Base-by-base conservation (phyloP, 768 basidiomycete genomes). In the Lactarius quietus region DNA sequence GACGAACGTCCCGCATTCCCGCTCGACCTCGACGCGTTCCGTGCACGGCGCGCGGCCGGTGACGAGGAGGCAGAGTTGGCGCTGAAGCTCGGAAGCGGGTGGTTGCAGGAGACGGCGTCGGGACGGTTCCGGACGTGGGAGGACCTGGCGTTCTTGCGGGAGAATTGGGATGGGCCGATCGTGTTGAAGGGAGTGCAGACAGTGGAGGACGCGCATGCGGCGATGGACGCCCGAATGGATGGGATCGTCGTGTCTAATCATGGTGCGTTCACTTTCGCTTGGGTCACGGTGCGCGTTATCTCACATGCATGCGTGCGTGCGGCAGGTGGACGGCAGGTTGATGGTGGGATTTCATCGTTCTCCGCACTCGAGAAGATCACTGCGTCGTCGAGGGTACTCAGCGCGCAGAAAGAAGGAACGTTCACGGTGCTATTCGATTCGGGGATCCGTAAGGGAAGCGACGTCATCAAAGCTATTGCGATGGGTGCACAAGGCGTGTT, bases 231-330 rank as follows among this genome's bases (percentile, higher is more conserved):
- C 23, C 84, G 88, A 1, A 79, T 85, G 17, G 83, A 92, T 62
- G 91, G 89, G 1, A 88, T 93, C 64, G 73, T 93, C 56, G 87
- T 93, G 18, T 91, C 89, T 12, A 94, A 92, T 71, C 91, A 93
- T 68, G 89, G 88, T 88, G 56, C 35, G 79, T 15, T 15, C 10
- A 3, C 57, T 7, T 3, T 51, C 5, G 18, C 12, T 3, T 31
- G 9, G 20, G 15, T 23, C 26, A 41, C 51, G 26, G 39, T 18
- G 6, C 38, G 51, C 4, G 39, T 39, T 2, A 17, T 39, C 10
- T 18, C 33, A 6, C 2, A 20, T 18, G 14, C 45, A 53, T 29
- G 8, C 12, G 17, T 51, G 31, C 51, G 15, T 39, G 6, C 35
- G 33, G 7, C n/a, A 89, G 88, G 89, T 36, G 88, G 87, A 6